Conservation (phyloP, 2,329 filamentous ascomycete genomes). For the Akanthomyces muscarius region DNA sequence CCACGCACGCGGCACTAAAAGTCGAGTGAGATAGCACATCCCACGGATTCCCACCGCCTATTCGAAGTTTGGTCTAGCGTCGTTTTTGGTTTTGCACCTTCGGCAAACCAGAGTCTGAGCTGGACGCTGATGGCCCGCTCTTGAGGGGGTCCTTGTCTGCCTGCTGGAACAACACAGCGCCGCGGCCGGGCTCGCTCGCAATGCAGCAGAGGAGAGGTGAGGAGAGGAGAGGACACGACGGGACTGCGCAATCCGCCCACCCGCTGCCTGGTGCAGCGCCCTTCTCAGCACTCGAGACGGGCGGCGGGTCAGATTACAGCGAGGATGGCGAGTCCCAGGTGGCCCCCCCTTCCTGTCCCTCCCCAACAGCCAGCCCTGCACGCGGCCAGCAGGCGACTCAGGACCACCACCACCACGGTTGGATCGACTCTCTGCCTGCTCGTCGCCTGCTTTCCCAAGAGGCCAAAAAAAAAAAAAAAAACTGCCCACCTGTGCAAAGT, state of each 20-base stretch:
- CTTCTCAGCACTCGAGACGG: background rate
- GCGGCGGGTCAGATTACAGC: background rate
- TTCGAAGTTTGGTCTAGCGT: slow-evolving; percentile 16
- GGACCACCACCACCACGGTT: background rate
- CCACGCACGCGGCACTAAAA: slow-evolving; percentile 2
- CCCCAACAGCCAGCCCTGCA: background rate
- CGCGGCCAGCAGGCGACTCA: slow-evolving; percentile 2
- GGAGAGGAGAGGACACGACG: background rate
- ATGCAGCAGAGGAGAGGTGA: background rate
- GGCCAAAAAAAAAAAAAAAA: slow-evolving; percentile 3
- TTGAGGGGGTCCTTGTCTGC: background rate
- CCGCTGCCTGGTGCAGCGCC: background rate
- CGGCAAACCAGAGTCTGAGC: slow-evolving; percentile 11
- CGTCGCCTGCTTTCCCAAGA: background rate
- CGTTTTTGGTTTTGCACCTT: slow-evolving; percentile 1
- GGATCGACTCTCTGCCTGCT: background rate
- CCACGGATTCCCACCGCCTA: slow-evolving; percentile 12
- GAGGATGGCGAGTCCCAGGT: background rate
- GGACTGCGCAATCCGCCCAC: slow-evolving; percentile 9
- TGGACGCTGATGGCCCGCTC: slow-evolving; percentile 3
- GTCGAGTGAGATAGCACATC: slow-evolving; percentile 10
- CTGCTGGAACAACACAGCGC: background rate
- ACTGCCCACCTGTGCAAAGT: background rate
- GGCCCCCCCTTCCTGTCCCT: background rate
- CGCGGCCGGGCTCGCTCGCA: background rate